Evolutionary conservation across 768 basidiomycete genomes (phyloP).

Genomic region (Mycena filopes): DNA sequence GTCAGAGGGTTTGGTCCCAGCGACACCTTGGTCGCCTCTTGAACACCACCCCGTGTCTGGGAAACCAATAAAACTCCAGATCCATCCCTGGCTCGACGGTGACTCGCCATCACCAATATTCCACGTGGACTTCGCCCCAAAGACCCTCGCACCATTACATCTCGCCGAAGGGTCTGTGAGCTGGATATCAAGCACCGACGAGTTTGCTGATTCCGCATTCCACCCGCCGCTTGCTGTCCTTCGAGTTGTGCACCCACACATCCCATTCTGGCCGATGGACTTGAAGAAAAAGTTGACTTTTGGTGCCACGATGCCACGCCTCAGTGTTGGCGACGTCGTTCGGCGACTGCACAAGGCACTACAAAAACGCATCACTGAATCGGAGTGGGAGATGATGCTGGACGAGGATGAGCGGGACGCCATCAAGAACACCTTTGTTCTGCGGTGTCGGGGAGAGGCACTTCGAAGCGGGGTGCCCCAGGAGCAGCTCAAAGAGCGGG

Average conservation of each 20-base stretch:
- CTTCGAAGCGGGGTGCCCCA: slow-evolving; percentile 49
- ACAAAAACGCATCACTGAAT: slow-evolving; percentile 35
- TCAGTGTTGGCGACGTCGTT: slow-evolving; percentile 18
- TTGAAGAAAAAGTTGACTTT: slow-evolving; percentile 32
- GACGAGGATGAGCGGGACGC: slow-evolving; percentile 40
- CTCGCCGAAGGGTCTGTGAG: not conserved
- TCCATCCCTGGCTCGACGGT: slow-evolving; percentile 40
- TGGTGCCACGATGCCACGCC: not conserved
- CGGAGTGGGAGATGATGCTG: slow-evolving; percentile 45
- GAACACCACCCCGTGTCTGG: no score
- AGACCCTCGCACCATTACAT: not conserved
- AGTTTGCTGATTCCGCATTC: slow-evolving; percentile 49
- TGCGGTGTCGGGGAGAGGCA: slow-evolving; percentile 45
- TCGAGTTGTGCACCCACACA: slow-evolving; percentile 51
- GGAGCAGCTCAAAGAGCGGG: slow-evolving; percentile 39
- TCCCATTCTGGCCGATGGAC: slow-evolving; percentile 54
- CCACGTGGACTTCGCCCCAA: slow-evolving; percentile 50
- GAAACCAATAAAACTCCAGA: not conserved
- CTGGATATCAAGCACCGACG: slow-evolving; percentile 26
- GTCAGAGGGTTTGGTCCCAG: no score
- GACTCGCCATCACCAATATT: slow-evolving; percentile 44
- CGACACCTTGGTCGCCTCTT: no score
- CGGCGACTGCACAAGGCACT: slow-evolving; percentile 15
- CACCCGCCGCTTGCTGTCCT: slow-evolving; percentile 49
- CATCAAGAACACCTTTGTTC: slow-evolving; percentile 40